Evolutionary conservation across 768 basidiomycete species (phyloP).

Genomic region (Boletus insuetus): DNA sequence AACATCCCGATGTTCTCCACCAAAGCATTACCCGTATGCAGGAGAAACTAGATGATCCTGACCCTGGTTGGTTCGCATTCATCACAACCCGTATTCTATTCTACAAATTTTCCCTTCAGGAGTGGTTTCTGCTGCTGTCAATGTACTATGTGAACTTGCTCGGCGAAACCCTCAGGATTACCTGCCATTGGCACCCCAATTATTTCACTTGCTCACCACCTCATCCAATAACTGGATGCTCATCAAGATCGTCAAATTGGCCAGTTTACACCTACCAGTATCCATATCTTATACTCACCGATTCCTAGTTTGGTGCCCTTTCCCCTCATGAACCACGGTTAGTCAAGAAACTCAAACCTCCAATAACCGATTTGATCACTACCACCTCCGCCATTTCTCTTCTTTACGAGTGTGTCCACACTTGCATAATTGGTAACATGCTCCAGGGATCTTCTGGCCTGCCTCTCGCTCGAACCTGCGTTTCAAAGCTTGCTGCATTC

Average conservation of each 20-base stretch:
- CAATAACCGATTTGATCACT: slow-evolving; percentile 92
- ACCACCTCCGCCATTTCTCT: slow-evolving; percentile 95
- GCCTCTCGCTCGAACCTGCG: slow-evolving; percentile 80
- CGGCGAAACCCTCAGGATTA: slow-evolving; percentile 77
- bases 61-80: slow-evolving; percentile 47
- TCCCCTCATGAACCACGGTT: slow-evolving; percentile 91
- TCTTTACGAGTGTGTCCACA: slow-evolving; percentile 97
- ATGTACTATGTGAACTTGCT: slow-evolving; percentile 90
- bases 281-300: neutral
- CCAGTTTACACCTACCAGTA: slow-evolving; percentile 34
- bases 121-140: slow-evolving; percentile 92
- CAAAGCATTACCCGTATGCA: slow-evolving; percentile 67
- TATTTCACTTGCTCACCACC: slow-evolving; percentile 90
- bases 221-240: slow-evolving; percentile 99
- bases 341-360: slow-evolving; percentile 90
- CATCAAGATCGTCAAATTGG: slow-evolving; percentile 97
- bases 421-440: slow-evolving; percentile 97
- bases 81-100: neutral
- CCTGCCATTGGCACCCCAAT: slow-evolving; percentile 82
- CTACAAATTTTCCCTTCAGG: slow-evolving; percentile 41
- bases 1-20: slow-evolving; percentile 76
- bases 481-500: slow-evolving; percentile 90
- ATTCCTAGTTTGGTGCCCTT: slow-evolving; percentile 80
- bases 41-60: slow-evolving; percentile 79
- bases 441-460: slow-evolving; percentile 75